phyloP scores from a whole-genome alignment of 2,329 filamentous ascomycete species.

The Sclerotinia subarctica region DNA sequence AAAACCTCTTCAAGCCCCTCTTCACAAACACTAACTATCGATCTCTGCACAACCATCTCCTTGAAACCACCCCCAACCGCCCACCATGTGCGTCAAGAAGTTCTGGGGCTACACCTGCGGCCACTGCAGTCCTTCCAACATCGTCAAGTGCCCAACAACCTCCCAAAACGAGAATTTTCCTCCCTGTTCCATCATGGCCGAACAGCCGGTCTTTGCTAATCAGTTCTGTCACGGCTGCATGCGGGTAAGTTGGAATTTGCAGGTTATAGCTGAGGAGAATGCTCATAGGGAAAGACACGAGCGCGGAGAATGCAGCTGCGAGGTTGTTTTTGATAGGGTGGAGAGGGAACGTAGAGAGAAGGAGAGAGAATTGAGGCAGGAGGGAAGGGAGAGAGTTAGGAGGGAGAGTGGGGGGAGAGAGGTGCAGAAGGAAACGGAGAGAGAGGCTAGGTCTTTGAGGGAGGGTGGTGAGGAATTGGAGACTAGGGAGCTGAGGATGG shows the following conservation, averaged over 20 bases:
- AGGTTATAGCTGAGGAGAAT: conserved; percentile 32
- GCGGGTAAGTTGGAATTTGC: conserved; percentile 36
- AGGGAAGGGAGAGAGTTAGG: conserved; percentile 22
- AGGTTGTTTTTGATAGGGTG: conserved; percentile 30
- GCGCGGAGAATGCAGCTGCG: conserved; percentile 32
- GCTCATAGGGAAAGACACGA: conserved; percentile 30
- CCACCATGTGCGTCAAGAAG: conserved; percentile 47
- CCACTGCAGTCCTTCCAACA: conserved; percentile 43
- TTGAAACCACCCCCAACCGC: neutral
- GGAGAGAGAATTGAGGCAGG: neutral
- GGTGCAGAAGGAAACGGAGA: neutral
- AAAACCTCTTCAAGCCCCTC: neutral
- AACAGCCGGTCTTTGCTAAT: conserved; percentile 29
- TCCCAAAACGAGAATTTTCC: conserved; percentile 31
- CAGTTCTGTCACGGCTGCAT: conserved; percentile 35
- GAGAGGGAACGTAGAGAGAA: conserved; percentile 26
- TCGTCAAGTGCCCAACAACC: conserved; percentile 43
- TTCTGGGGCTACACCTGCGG: conserved; percentile 49
- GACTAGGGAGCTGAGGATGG: neutral
- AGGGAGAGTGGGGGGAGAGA: conserved; percentile 7
- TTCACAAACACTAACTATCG: neutral
- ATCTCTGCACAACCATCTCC: neutral
- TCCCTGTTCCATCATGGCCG: conserved; percentile 33
- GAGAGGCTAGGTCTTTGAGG: neutral
- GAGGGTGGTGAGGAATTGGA: neutral